Conservation (phyloP, 2,329 filamentous ascomycete species). For the Diaporthe sp. region DNA sequence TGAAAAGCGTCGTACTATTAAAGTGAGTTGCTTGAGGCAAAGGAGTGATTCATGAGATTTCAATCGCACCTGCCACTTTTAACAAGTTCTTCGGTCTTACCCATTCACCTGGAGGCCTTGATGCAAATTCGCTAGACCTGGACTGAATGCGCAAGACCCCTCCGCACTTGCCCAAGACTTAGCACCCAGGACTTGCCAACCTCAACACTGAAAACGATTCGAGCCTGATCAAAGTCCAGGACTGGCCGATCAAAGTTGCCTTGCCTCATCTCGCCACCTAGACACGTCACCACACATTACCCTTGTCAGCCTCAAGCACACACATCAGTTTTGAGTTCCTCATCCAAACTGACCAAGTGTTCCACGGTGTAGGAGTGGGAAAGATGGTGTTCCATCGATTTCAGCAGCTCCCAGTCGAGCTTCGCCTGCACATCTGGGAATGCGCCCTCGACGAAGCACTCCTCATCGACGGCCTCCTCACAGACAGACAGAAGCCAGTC, state of each 20-base stretch:
- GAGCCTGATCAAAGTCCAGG: too few species aligned
- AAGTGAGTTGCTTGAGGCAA: too few species aligned
- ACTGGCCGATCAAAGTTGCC: neutral
- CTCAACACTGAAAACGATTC: neutral
- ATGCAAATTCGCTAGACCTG: neutral
- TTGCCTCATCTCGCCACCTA: neutral
- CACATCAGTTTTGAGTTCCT: too few species aligned
- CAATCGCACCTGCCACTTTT: too few species aligned
- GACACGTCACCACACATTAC: neutral
- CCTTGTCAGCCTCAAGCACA: neutral
- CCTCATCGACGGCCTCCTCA: neutral
- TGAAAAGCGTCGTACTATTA: too few species aligned
- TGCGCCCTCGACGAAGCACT: neutral
- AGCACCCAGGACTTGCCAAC: too few species aligned
- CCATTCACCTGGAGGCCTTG: neutral
- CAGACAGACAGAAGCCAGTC: neutral
- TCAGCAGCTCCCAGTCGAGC: neutral
- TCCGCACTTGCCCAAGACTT: too few species aligned
- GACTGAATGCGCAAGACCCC: neutral
- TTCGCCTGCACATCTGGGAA: neutral
- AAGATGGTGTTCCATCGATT: neutral
- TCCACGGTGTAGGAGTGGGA: accelerated
- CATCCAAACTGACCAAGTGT: neutral
- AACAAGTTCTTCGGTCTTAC: neutral
- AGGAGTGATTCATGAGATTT: too few species aligned